A percentile compares a stretch with the other conserved stretches of the same genome.
Evolutionary conservation across 2,329 filamentous ascomycete genomes (phyloP).

Genomic region (Colletotrichum sojae): DNA sequence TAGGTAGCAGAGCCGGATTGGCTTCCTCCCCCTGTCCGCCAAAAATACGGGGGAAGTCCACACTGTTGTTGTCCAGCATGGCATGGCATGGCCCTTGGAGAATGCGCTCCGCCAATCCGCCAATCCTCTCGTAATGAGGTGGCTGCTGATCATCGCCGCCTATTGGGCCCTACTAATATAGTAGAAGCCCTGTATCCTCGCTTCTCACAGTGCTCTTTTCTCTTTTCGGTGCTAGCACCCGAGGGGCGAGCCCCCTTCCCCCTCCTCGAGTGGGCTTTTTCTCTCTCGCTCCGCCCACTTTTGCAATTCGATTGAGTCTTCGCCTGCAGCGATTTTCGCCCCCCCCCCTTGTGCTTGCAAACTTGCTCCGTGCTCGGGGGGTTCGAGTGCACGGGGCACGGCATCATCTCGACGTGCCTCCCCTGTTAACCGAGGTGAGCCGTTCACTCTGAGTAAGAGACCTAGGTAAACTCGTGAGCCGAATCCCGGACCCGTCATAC

Average conservation of each 20-base stretch:
- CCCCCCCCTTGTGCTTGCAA: constrained; percentile 3
- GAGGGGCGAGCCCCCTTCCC: not conserved
- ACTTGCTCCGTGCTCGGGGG: constrained; percentile 20
- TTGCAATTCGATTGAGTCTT: constrained; percentile 38
- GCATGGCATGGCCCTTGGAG: not conserved
- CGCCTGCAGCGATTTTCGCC: constrained; percentile 36
- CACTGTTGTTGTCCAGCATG: not conserved
- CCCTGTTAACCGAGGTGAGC: constrained; percentile 2
- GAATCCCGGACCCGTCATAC: not conserved
- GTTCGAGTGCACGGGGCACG: constrained; percentile 11
- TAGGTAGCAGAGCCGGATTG: constrained; percentile 12
- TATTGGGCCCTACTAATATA: constrained; percentile 9
- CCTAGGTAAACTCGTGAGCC: too few species aligned
- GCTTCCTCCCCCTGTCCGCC: constrained; percentile 3
- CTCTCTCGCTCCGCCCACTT: constrained; percentile 23
- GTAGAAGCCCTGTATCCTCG: not conserved
- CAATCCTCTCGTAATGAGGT: constrained; percentile 22
- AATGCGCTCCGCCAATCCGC: constrained; percentile 10
- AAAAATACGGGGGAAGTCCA: constrained; percentile 9
- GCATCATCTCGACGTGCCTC: constrained; percentile 10
- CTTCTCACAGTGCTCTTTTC: not conserved
- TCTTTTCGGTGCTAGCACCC: constrained; percentile 7
- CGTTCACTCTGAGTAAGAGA: too few species aligned
- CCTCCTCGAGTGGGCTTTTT: not conserved
- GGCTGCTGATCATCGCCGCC: constrained; percentile 12